Conservation (phyloP, 208 protist species). For the Leishmania gerbilli region DNA sequence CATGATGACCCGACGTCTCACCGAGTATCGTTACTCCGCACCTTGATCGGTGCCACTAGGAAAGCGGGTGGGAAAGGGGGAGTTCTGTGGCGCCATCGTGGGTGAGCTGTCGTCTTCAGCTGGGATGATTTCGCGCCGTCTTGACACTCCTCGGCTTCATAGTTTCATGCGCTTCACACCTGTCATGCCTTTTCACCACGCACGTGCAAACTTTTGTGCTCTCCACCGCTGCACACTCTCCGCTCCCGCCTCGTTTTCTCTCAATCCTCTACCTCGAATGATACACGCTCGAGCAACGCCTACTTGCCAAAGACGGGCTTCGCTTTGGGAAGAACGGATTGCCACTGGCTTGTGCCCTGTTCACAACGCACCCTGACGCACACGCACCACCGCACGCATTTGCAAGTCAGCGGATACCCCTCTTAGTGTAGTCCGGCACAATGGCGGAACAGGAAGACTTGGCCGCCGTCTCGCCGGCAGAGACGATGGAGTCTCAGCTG, state of each 20-base stretch:
- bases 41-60: neutral
- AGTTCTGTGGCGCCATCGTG: neutral
- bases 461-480: slow-evolving; percentile 18
- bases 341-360: neutral
- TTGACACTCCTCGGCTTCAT: neutral
- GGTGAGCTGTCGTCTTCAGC: neutral
- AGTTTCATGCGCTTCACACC: neutral
- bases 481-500: slow-evolving; percentile 72
- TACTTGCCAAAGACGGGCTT: neutral
- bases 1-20: neutral
- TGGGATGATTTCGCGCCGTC: neutral
- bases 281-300: neutral
- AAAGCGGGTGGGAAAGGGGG: too few species aligned
- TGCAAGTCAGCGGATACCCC: neutral
- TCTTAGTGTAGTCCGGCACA: neutral
- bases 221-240: neutral
- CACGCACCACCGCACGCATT: slow-evolving; percentile 1
- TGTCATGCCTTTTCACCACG: neutral
- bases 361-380: neutral
- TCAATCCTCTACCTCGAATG: neutral
- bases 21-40: neutral
- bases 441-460: slow-evolving; percentile 22
- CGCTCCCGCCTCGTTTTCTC: neutral
- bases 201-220: neutral
- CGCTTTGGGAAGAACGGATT: neutral